A percentile compares a stretch with the other conserved stretches of the same genome.
These are phyloP conservation scores for Persicaria tinctoria DNA, from an alignment of 148 eudicot species.

Conservation along the genomic window DNA sequence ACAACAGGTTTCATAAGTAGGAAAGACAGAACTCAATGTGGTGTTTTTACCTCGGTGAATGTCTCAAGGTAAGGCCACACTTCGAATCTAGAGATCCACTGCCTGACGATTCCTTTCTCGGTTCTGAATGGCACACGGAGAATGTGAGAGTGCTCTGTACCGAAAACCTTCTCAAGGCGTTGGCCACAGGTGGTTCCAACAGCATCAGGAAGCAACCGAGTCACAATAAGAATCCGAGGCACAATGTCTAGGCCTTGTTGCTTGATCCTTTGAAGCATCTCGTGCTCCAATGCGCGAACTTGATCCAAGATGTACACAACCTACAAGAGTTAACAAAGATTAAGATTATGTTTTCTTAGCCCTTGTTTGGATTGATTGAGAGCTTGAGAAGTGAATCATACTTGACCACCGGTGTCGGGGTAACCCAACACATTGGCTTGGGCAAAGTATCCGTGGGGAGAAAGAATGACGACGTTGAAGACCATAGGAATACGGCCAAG, in stretches of 20 bases:
- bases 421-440: slow-evolving; percentile 93
- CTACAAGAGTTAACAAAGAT: slow-evolving; percentile 15
- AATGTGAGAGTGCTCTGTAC: slow-evolving; percentile 83
- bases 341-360: too few relatives aligned
- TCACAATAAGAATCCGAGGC: slow-evolving; percentile 88
- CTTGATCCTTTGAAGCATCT: slow-evolving; percentile 87
- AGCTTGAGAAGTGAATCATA: slow-evolving; percentile 5
- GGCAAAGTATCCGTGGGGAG: slow-evolving; percentile 98
- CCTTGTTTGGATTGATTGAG: neutral
- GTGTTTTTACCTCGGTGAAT: slow-evolving; percentile 64
- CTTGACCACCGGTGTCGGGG: slow-evolving; percentile 99
- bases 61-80: slow-evolving; percentile 99
- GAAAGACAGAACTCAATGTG: neutral
- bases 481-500: slow-evolving; percentile 95
- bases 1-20: neutral
- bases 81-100: slow-evolving; percentile 97
- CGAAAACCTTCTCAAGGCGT: slow-evolving; percentile 84
- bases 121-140: slow-evolving; percentile 95
- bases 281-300: slow-evolving; percentile 94
- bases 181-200: slow-evolving; percentile 95
- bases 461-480: slow-evolving; percentile 93
- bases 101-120: slow-evolving; percentile 82
- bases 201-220: slow-evolving; percentile 93
- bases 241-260: slow-evolving; percentile 92
- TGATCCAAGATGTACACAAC: slow-evolving; percentile 97